Base-by-base conservation (phyloP, 139 green algal genomes). In the Tetraselmis chui region DNA sequence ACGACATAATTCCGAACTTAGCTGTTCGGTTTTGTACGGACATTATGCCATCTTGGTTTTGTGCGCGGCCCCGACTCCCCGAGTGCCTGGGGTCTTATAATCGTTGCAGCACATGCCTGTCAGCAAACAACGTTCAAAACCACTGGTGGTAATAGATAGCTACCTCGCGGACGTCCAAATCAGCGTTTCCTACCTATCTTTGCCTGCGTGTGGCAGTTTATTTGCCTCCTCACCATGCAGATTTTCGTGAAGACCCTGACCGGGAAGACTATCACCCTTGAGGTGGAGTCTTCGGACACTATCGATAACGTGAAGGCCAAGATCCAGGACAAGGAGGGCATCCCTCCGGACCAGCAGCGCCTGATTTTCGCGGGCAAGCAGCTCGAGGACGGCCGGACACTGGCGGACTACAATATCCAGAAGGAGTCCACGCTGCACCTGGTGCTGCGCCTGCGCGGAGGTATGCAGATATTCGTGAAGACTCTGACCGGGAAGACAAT, bases 321-420 rank as follows among this genome's bases (percentile, higher is more conserved):
- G 82, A 91, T 92, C 67, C 89, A 92, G 86, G 87, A 91, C 80
- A 91, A 92, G 85, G 89, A 92, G 76, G 94, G 94, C 78, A 97
- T 98, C 82, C 95, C 95, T 11, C 95, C 95, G 32, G 95, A 98
- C 91, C 95, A 98, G 93, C 95, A 98, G 92, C 92, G 95, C 74
- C 90, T 98, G 75, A 98, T 98, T 84, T 98, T 98, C 82, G 95
- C 95, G 27, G 95, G 95, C 88, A 98, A 98, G 92, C 95, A 98
- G 92, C 93, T 98, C 83, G 95, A 98, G 90, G 95, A 98, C 80
- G 95, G 95, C 30, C 92, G 95, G 86, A 98, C 95, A 24, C 91
- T 98, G 79, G 94, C 95, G 1, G 95, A 98, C 88, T 98, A 98
- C 95, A 98, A 98, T 90, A 98, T 98, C 82, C 94, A 98, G 90